Evolutionary conservation across 257 asterid genomes (phyloP).

Genomic region (Cruciata laevipes): DNA sequence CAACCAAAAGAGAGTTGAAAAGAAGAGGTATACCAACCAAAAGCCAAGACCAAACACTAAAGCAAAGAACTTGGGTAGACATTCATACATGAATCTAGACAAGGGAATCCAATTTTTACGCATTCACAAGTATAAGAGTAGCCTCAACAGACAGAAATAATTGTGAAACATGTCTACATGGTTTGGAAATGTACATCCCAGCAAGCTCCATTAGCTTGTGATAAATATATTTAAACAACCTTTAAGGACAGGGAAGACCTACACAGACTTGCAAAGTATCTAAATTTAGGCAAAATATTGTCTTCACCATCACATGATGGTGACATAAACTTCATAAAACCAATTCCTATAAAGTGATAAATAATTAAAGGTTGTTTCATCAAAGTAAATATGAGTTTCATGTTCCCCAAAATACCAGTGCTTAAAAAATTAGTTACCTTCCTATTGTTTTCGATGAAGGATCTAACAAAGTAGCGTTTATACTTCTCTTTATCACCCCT

Average conservation of each 20-base stretch:
- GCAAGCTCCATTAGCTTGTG: not conserved
- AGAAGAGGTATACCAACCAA: not conserved
- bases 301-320: not conserved
- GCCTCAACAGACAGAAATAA: too few species aligned
- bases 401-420: conserved; percentile 5
- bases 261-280: not conserved
- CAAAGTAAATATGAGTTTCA: conserved; percentile 1
- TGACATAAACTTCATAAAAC: not conserved
- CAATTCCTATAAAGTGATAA: not conserved
- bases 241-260: not conserved
- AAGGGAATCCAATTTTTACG: too few species aligned
- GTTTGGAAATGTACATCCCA: not conserved
- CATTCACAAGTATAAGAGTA: not conserved
- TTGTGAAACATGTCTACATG: not conserved
- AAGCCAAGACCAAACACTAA: not conserved
- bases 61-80: too few species aligned
- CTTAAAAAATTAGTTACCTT: conserved; percentile 45
- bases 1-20: not conserved
- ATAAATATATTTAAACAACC: not conserved
- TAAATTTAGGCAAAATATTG: too few species aligned
- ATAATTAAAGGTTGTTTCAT: not conserved
- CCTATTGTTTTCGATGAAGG: conserved; percentile 88
- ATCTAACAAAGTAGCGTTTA: conserved; percentile 76
- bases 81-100: too few species aligned
- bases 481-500: conserved; percentile 68